Percentiles rank a stretch among this genome's conserved stretches.
Evolutionary conservation across 2,329 filamentous ascomycete genomes (phyloP).

Genomic region (Stagonosporopsis rhizophila): DNA sequence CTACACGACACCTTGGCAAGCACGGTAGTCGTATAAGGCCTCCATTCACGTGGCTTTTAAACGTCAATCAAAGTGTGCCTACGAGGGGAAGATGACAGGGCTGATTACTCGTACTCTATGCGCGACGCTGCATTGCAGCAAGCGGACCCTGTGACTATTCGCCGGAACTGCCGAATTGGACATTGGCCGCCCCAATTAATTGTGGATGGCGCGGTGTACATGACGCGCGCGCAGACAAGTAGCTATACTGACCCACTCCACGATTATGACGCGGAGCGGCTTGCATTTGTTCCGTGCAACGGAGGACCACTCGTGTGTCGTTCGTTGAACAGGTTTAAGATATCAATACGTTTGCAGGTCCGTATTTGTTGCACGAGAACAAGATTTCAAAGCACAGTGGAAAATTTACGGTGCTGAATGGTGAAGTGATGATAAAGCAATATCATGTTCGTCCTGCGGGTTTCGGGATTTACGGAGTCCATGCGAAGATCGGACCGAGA

Average conservation of each 20-base stretch:
- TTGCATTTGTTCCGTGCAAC: not conserved
- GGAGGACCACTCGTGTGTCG: not conserved
- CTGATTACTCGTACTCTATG: no score
- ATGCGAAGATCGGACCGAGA: slow-evolving; percentile 5
- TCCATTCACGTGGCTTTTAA: no score
- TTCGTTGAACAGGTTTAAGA: not conserved
- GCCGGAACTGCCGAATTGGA: not conserved
- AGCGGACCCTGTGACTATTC: not conserved
- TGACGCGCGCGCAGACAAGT: not conserved
- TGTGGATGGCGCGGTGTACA: not conserved
- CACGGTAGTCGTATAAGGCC: no score
- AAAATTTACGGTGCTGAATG: not conserved
- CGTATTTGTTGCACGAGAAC: not conserved
- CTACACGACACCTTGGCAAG: no score
- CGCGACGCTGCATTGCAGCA: no score
- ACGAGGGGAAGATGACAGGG: no score
- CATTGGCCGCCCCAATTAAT: not conserved
- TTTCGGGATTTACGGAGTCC: not conserved
- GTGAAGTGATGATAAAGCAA: not conserved
- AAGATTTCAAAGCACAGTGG: not conserved
- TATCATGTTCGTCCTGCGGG: not conserved
- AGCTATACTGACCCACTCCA: not conserved
- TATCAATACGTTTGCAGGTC: not conserved
- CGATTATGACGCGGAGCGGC: not conserved
- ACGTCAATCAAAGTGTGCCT: no score